phyloP scores from a whole-genome alignment of 106 monocot species.

The Chionographis japonica region DNA sequence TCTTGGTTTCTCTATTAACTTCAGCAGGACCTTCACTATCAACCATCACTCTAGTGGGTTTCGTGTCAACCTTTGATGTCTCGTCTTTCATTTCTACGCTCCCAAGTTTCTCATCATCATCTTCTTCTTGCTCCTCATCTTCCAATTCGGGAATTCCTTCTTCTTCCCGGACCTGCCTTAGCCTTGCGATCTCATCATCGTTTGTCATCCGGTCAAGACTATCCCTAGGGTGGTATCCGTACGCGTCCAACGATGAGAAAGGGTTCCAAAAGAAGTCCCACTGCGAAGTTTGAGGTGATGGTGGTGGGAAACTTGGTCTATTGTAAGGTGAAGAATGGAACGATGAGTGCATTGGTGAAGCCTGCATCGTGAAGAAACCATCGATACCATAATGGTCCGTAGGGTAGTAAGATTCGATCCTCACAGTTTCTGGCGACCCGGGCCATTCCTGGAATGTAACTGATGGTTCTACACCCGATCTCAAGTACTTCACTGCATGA shows the following conservation, averaged over 20 bases:
- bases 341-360: conserved; percentile 26
- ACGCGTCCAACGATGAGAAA: conserved; percentile 48
- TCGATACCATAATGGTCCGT: conserved; percentile 33
- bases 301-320: conserved; percentile 38
- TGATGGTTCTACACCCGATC: conserved; percentile 32
- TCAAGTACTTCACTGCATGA: conserved; percentile 46
- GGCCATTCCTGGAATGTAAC: conserved; percentile 51
- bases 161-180: conserved; percentile 47
- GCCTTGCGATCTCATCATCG: conserved; percentile 51
- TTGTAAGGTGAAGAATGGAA: conserved; percentile 38
- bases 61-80: neutral
- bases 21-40: conserved; percentile 7
- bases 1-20: conserved; percentile 4
- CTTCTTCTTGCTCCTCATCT: conserved; percentile 28
- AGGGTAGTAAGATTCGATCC: conserved; percentile 48
- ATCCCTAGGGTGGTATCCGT: conserved; percentile 23
- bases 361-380: conserved; percentile 33
- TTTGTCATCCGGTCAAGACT: conserved; percentile 24
- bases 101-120: conserved; percentile 5
- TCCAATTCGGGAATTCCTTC: conserved; percentile 87
- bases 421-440: conserved; percentile 42
- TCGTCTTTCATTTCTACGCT: conserved; percentile 8
- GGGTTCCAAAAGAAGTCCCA: conserved; percentile 85
- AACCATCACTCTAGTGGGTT: conserved; percentile 7
- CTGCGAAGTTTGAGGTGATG: conserved; percentile 48